Evolutionary conservation across 345 rosid genomes (phyloP).

Genomic region (Arabidopsis suecica): DNA sequence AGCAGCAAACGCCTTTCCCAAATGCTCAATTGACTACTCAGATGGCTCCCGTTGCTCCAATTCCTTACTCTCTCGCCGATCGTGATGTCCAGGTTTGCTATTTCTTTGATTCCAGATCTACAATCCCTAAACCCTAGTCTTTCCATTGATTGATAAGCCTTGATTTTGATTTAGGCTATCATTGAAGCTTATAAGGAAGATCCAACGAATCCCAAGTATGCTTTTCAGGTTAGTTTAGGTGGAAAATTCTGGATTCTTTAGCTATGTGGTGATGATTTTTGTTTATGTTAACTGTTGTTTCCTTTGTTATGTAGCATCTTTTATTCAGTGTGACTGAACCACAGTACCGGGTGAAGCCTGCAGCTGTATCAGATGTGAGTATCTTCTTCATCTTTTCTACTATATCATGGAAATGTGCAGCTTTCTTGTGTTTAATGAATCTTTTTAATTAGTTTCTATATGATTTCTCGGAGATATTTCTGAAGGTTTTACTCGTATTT

Average conservation of each 20-base stretch:
- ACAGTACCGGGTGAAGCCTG: conserved; percentile 77
- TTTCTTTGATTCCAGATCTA: conserved; percentile 13
- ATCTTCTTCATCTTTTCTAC: conserved; percentile 17
- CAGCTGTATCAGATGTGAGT: conserved; percentile 94
- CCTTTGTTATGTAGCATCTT: conserved; percentile 65
- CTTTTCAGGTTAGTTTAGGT: conserved; percentile 70
- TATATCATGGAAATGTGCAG: conserved; percentile 14
- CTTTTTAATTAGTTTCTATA: background rate
- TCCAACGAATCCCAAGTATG: conserved; percentile 80
- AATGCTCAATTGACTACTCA: conserved; percentile 87
- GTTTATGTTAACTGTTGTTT: background rate
- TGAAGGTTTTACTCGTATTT: conserved; percentile 48
- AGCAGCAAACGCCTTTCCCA: conserved; percentile 65
- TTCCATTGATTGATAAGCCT: conserved; percentile 12
- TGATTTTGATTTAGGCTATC: conserved; percentile 62
- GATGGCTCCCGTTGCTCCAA: conserved; percentile 96
- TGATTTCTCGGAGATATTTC: background rate
- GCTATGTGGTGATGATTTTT: background rate
- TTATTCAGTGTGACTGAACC: conserved; percentile 88
- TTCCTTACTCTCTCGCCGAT: conserved; percentile 89
- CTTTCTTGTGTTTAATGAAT: background rate
- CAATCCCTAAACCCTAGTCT: conserved; percentile 20
- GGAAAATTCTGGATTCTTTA: background rate
- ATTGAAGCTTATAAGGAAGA: conserved; percentile 96
- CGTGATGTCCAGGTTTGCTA: conserved; percentile 79